A percentile compares a stretch with the other conserved stretches of the same genome.
Conservation (phyloP, 371 early-diverging fungal species). For the Lichtheimia corymbifera region DNA sequence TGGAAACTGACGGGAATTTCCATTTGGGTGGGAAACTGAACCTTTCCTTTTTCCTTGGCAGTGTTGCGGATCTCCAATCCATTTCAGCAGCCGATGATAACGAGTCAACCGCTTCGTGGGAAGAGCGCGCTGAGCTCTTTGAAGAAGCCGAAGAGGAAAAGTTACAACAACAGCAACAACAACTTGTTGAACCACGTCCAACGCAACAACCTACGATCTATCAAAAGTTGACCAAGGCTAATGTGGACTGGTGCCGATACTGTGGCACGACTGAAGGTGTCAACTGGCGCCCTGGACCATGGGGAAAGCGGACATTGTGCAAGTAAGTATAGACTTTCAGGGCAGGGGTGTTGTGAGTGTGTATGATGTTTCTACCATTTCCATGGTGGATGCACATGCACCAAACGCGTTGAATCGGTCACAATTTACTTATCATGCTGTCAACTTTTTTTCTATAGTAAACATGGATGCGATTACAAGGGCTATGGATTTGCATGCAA, state of each 20-base stretch:
- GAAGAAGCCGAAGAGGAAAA: constrained; percentile 11
- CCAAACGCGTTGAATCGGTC: not conserved
- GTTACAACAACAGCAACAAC: not conserved
- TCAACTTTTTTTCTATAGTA: constrained; percentile 36
- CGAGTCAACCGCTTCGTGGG: constrained; percentile 21
- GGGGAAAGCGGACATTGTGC: constrained; percentile 94
- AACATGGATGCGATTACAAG: constrained; percentile 94
- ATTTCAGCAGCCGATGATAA: constrained; percentile 21
- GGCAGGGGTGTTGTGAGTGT: not conserved
- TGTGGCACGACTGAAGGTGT: constrained; percentile 92
- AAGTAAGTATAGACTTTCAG: constrained; percentile 55
- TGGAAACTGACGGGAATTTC: not conserved
- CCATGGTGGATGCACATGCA: not conserved
- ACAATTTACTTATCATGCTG: constrained; percentile 2
- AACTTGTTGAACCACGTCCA: constrained; percentile 12
- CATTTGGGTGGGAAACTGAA: not conserved
- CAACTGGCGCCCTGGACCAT: constrained; percentile 93
- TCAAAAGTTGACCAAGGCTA: constrained; percentile 64
- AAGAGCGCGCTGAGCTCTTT: constrained; percentile 16
- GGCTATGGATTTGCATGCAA: constrained; percentile 92
- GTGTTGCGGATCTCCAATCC: constrained; percentile 15
- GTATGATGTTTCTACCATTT: not conserved
- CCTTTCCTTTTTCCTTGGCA: not conserved
- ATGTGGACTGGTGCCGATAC: constrained; percentile 90
- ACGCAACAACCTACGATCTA: constrained; percentile 56